Conservation (phyloP, 805 yeast species). For the Kuraishia cidri region DNA sequence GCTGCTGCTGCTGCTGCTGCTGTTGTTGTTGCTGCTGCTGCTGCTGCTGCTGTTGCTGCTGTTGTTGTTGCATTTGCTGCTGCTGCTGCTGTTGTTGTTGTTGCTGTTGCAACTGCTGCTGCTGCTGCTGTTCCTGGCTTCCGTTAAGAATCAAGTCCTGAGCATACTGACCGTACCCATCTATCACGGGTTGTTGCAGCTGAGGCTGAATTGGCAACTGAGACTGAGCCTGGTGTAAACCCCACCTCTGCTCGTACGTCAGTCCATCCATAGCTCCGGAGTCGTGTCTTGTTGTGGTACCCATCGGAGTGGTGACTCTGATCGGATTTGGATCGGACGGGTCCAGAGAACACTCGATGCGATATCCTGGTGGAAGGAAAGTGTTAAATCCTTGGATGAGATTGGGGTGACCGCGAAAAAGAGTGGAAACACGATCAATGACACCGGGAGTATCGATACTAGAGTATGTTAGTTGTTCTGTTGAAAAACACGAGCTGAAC, state of each 20-base stretch:
- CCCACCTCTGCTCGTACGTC: slow-evolving; percentile 10
- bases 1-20: slow-evolving; percentile 5
- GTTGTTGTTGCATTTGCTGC: too few species aligned
- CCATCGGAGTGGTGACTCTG: slow-evolving; percentile 92
- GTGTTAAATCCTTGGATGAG: slow-evolving; percentile 97
- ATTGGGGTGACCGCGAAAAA: slow-evolving; percentile 89
- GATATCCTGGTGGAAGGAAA: slow-evolving; percentile 92
- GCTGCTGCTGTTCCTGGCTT: slow-evolving; percentile 2
- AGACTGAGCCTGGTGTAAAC: slow-evolving; percentile 13
- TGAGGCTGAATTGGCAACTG: slow-evolving; percentile 17
- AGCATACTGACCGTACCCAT: too few species aligned
- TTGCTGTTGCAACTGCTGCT: slow-evolving; percentile 1
- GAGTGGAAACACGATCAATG: slow-evolving; percentile 84
- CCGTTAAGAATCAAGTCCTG: too few species aligned
- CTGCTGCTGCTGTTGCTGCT: not conserved
- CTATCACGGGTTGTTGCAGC: slow-evolving; percentile 14
- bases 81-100: not conserved
- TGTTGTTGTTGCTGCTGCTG: slow-evolving; percentile 5
- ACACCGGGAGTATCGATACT: slow-evolving; percentile 97
- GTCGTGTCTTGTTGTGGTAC: slow-evolving; percentile 70
- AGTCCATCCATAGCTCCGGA: slow-evolving; percentile 19
- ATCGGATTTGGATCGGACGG: slow-evolving; percentile 90
- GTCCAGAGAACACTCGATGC: slow-evolving; percentile 83
- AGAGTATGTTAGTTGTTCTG: slow-evolving; percentile 13
- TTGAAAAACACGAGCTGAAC: slow-evolving; percentile 4